Percentiles rank a stretch among this genome's conserved stretches.
phyloP scores from a whole-genome alignment of 2,329 filamentous ascomycete genomes.

The Talaromyces funiculosus region DNA sequence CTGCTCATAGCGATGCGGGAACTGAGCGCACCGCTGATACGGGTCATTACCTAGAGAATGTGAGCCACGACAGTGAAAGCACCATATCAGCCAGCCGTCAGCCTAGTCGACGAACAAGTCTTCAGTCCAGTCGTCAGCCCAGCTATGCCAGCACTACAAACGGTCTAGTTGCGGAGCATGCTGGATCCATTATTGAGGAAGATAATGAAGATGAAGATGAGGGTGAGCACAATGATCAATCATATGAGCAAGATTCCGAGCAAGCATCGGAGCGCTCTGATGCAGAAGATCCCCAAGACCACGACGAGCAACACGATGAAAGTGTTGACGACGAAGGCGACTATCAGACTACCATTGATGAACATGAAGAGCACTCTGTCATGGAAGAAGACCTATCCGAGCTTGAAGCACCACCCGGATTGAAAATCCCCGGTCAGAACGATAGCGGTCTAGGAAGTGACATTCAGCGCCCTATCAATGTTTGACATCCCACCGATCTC shows the following conservation, averaged over 20 bases:
- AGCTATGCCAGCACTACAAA: conserved; percentile 39
- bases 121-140: conserved; percentile 27
- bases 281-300: neutral
- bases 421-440: conserved; percentile 5
- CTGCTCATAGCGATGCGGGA: conserved; percentile 47
- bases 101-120: conserved; percentile 22
- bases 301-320: conserved; percentile 13
- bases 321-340: conserved; percentile 15
- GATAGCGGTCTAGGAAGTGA: conserved; percentile 16
- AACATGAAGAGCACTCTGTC: conserved; percentile 7
- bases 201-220: conserved; percentile 25
- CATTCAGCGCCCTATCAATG: conserved; percentile 6
- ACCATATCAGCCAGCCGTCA: conserved; percentile 35
- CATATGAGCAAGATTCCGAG: conserved; percentile 14
- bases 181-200: conserved; percentile 19
- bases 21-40: conserved; percentile 43
- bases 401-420: conserved; percentile 10
- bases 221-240: conserved; percentile 20
- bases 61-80: conserved; percentile 29
- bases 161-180: conserved; percentile 27
- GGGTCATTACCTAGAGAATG: conserved; percentile 38
- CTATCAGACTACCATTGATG: conserved; percentile 13
- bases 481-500: neutral
- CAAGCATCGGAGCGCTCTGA: conserved; percentile 14
- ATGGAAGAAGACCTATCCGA: conserved; percentile 10